Percentiles rank a stretch among this genome's conserved stretches.
Conservation (phyloP, 345 rosid genomes). For the Rubroshorea leprosula region DNA sequence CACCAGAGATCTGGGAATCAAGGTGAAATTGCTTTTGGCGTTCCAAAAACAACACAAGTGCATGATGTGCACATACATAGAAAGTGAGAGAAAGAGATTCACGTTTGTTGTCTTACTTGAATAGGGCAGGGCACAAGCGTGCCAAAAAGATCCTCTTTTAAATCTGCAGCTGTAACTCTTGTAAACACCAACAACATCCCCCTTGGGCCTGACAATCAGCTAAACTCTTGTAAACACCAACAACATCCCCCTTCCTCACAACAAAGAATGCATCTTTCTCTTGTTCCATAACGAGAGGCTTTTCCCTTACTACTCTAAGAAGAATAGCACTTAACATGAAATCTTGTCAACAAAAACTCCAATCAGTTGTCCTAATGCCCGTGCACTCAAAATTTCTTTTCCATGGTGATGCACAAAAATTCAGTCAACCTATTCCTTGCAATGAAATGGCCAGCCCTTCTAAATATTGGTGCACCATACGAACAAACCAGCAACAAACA, state of each 20-base stretch:
- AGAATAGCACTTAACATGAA: constrained; percentile 44
- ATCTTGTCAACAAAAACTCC: constrained; percentile 20
- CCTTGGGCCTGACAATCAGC: constrained; percentile 76
- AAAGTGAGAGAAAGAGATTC: neutral
- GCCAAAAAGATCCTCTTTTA: constrained; percentile 78
- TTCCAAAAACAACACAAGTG: neutral
- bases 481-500: neutral
- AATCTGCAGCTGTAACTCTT: constrained; percentile 59
- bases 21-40: neutral
- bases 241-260: constrained; percentile 79
- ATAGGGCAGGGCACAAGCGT: constrained; percentile 61
- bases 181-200: constrained; percentile 77
- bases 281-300: constrained; percentile 25
- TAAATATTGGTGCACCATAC: neutral
- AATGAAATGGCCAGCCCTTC: neutral
- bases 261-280: constrained; percentile 72
- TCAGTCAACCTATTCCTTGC: neutral
- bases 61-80: neutral
- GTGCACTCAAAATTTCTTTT: constrained; percentile 18
- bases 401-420: neutral
- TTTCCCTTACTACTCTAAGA: constrained; percentile 24
- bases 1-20: neutral
- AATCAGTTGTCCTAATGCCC: constrained; percentile 21
- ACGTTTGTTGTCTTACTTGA: constrained; percentile 34
- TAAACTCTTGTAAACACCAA: constrained; percentile 66